Conservation (phyloP, 768 basidiomycete genomes). For the Hemileccinum impolitum region DNA sequence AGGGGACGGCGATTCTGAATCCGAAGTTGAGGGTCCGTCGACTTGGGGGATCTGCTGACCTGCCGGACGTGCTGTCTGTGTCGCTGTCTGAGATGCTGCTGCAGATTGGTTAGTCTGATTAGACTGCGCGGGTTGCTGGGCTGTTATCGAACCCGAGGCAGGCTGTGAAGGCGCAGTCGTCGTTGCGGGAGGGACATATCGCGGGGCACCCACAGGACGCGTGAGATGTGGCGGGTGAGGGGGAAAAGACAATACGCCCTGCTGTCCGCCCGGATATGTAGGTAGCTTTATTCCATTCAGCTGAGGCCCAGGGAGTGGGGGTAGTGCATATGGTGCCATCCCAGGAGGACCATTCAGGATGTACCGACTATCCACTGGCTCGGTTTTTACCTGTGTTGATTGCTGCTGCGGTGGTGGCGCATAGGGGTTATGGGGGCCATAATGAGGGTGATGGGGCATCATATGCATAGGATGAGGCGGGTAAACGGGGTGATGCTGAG, state of each 20-base stretch:
- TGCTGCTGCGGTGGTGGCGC: conserved; percentile 32
- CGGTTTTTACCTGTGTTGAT: conserved; percentile 62
- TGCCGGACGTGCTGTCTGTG: conserved; percentile 17
- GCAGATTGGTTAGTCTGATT: conserved; percentile 14
- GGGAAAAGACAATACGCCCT: conserved; percentile 55
- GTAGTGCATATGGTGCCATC: conserved; percentile 49
- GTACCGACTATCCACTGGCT: conserved; percentile 69
- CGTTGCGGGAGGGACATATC: conserved; percentile 21
- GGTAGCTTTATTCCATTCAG: conserved; percentile 51
- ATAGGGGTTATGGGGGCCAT: conserved; percentile 52
- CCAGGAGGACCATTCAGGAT: conserved; percentile 47
- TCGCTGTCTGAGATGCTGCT: conserved; percentile 14
- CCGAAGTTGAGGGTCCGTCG: conserved; percentile 70
- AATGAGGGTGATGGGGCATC: conserved; percentile 54
- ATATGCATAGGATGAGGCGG: conserved; percentile 63
- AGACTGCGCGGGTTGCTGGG: conserved; percentile 17
- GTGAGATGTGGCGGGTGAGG: conserved; percentile 30
- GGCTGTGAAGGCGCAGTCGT: conserved; percentile 25
- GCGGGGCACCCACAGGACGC: conserved; percentile 17
- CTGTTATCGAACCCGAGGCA: conserved; percentile 3
- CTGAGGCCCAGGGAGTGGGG: conserved; percentile 63
- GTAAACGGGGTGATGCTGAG: conserved; percentile 49
- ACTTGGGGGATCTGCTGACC: conserved; percentile 64
- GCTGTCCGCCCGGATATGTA: conserved; percentile 56
- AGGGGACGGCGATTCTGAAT: conserved; percentile 67